Evolutionary conservation across 331 rosid genomes (phyloP).

Genomic region (Erythrophleum ivorense): DNA sequence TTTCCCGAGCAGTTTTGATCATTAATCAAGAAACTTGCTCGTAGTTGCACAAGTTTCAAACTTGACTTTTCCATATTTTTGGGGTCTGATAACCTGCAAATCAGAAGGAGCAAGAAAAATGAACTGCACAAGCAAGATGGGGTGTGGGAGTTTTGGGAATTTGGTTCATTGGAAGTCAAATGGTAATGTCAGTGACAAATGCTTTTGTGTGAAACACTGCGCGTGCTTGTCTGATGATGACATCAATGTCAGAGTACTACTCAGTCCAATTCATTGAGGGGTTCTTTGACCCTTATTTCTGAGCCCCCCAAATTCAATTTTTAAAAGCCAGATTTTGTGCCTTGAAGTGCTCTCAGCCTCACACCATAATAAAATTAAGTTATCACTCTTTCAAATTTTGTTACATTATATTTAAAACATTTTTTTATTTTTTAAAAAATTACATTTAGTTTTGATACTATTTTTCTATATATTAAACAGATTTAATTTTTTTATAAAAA

Average conservation of each 20-base stretch:
- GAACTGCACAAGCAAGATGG: no score
- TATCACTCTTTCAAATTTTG: no score
- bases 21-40: no score
- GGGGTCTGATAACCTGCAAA: not conserved
- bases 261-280: conserved; percentile 32
- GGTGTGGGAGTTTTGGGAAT: no score
- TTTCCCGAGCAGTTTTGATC: no score
- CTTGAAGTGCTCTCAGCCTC: conserved; percentile 30
- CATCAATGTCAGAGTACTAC: conserved; percentile 48
- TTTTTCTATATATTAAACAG: no score
- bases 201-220: conserved; percentile 31
- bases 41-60: not conserved
- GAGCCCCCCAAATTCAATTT: not conserved
- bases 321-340: conserved; percentile 42
- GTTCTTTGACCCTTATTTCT: conserved; percentile 40
- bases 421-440: no score
- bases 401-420: no score
- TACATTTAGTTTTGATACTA: no score
- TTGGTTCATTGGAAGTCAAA: not conserved
- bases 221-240: conserved; percentile 59
- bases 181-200: not conserved
- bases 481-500: no score
- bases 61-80: not conserved
- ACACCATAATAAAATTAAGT: no score
- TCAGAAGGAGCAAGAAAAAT: no score